Evolutionary conservation across 768 basidiomycete genomes (phyloP).

Genomic region (Rubroboletus satanas): DNA sequence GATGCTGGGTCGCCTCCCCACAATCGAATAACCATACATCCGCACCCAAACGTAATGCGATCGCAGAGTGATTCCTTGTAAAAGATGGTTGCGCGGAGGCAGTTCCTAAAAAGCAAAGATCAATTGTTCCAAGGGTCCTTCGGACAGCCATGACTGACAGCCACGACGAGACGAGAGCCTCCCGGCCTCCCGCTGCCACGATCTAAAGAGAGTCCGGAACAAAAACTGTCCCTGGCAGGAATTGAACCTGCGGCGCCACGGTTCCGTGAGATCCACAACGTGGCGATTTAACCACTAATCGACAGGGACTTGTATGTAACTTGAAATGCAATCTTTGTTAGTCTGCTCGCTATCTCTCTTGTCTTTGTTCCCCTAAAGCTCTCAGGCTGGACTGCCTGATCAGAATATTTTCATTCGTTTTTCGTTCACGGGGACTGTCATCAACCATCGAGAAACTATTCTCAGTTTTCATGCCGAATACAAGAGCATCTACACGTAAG

Average conservation of each 20-base stretch:
- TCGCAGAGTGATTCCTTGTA: slow-evolving; percentile 74
- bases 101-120: slow-evolving; percentile 75
- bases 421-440: background rate
- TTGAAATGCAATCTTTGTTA: background rate
- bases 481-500: slow-evolving; percentile 7
- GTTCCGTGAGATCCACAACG: slow-evolving; percentile 36
- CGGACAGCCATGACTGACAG: slow-evolving; percentile 16
- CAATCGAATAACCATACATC: slow-evolving; percentile 86
- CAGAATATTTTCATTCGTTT: too few species aligned
- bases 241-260: slow-evolving; percentile 39
- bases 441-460: background rate
- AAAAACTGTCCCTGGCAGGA: slow-evolving; percentile 37
- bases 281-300: slow-evolving; percentile 43
- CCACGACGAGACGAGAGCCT: background rate
- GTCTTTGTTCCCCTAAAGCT: background rate
- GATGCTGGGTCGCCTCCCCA: slow-evolving; percentile 80
- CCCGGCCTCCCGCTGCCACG: too few species aligned
- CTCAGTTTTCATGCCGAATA: slow-evolving; percentile 9
- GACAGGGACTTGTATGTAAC: slow-evolving; percentile 31
- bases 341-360: background rate
- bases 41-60: slow-evolving; percentile 59
- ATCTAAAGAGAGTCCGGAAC: background rate
- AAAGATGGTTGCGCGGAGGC: slow-evolving; percentile 78
- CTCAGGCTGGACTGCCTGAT: too few species aligned
- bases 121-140: slow-evolving; percentile 35